phyloP scores from a whole-genome alignment of 768 basidiomycete species.

The Phylloporus scabripes region DNA sequence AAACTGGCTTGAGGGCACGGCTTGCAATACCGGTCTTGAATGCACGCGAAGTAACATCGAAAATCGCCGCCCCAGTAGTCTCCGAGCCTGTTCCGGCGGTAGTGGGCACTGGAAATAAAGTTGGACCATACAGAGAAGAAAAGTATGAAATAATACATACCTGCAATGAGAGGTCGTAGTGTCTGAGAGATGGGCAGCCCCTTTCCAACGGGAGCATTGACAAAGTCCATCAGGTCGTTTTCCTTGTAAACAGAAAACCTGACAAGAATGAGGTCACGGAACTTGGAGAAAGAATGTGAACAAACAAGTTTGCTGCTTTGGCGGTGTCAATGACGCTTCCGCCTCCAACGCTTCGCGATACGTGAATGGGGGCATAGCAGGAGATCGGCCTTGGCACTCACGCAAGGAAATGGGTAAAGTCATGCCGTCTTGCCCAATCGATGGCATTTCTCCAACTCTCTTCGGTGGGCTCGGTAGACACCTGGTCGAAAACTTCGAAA shows the following conservation, averaged over 20 bases:
- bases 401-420: conserved; percentile 94
- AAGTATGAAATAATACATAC: conserved; percentile 29
- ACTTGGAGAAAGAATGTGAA: background rate
- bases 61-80: conserved; percentile 91
- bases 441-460: conserved; percentile 86
- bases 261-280: conserved; percentile 3
- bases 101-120: conserved; percentile 46
- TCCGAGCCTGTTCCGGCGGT: conserved; percentile 90
- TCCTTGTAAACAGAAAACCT: conserved; percentile 91
- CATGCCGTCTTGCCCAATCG: conserved; percentile 75
- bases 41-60: conserved; percentile 84
- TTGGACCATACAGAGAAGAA: conserved; percentile 1
- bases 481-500: conserved; percentile 77
- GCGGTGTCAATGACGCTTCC: conserved; percentile 95
- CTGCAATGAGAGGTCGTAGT: conserved; percentile 80
- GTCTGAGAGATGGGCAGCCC: conserved; percentile 74
- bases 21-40: conserved; percentile 98
- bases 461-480: conserved; percentile 89
- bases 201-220: conserved; percentile 94
- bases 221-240: conserved; percentile 90
- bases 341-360: conserved; percentile 68
- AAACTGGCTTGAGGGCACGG: conserved; percentile 82
- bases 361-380: background rate
- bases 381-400: conserved; percentile 33
- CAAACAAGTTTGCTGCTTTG: conserved; percentile 87